A percentile compares a stretch with the other conserved stretches of the same genome.
These are phyloP conservation scores for Scheffersomyces lignicola DNA, from an alignment of 1,139 yeast genomes.

Conservation along the genomic window DNA sequence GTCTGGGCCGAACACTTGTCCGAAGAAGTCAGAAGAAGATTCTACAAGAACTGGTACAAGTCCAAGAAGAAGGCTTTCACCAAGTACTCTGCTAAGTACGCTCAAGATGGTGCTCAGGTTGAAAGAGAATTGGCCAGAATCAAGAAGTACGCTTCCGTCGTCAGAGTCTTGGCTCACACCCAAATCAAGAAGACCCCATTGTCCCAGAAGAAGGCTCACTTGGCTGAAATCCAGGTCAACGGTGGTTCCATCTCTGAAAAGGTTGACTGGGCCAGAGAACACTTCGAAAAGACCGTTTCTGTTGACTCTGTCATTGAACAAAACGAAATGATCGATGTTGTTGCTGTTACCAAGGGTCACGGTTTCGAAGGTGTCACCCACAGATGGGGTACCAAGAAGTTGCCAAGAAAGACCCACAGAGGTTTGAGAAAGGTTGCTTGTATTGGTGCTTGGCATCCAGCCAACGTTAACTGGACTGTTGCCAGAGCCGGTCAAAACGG, in stretches of 20 bases:
- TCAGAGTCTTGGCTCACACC: conserved; percentile 99
- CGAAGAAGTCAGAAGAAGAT: conserved; percentile 99
- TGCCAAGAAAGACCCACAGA: conserved; percentile 99
- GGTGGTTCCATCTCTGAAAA: conserved; percentile 98
- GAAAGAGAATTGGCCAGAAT: conserved; percentile 98
- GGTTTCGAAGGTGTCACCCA: conserved; percentile 99
- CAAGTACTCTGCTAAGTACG: conserved; percentile 99
- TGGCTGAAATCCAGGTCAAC: conserved; percentile 99
- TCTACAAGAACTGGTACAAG: conserved; percentile 99
- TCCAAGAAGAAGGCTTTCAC: conserved; percentile 99
- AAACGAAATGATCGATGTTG: conserved; percentile 97
- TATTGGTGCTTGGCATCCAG: conserved; percentile 99
- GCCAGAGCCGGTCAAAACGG: conserved; percentile 99
- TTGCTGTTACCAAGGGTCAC: conserved; percentile 99
- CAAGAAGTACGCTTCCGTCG: conserved; percentile 96
- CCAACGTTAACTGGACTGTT: conserved; percentile 99
- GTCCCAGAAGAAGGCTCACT: conserved; percentile 98
- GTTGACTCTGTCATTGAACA: conserved; percentile 97
- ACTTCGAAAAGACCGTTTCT: conserved; percentile 97
- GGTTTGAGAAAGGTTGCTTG: conserved; percentile 99
- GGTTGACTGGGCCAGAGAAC: conserved; percentile 98
- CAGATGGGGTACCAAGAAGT: conserved; percentile 99
- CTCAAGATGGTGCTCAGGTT: conserved; percentile 83
- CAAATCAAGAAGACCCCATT: conserved; percentile 99
- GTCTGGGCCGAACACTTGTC: conserved; percentile 99